Base-by-base conservation (phyloP, 257 asterid species). In the Gynochthodes officinalis region DNA sequence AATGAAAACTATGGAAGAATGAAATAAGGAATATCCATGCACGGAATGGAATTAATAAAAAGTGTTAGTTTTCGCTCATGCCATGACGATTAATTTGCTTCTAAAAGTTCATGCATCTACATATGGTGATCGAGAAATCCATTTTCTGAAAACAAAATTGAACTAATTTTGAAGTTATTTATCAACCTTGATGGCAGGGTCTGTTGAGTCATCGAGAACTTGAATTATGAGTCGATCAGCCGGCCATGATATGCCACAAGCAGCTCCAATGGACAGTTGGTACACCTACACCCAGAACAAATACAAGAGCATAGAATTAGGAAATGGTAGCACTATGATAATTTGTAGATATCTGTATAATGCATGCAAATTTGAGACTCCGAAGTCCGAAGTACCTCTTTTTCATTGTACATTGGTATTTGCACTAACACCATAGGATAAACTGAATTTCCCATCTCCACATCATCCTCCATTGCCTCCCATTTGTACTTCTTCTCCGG, bases 371-470 rank as follows among this genome's bases (percentile, higher is more conserved):
- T 21, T 32, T 74, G n/a, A n/a, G n/a, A n/a, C n/a, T n/a, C n/a
- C n/a, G n/a, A n/a, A n/a, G n/a, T 33, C 32, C 13, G 33, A 14
- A 37, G 27, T 21, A 81, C 85, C 85, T 82, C 85, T 64, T 54
- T 82, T 72, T 82, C 85, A 70, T 82, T 82, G 71, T 44, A 78
- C 85, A 82, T 82, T 27, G 85, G 85, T 16, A 82, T 78, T 64
- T 82, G 85, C 35, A 82, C 68, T 18, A 82, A 63, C 37, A 82
- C 80, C 76, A 73, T 72, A 4, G 83, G 83, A 43, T 75, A 82
- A 61, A 67, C 73, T 35, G 18, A 53, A 75, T 67, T 82, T 5
- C 76, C 81, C 5, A 71, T 9, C 77, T 82, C 85, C 50, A 67
- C 42, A 64, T 82, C 85, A 19, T 82, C 79, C 30, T 64, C 66